Evolutionary conservation across 2,329 filamentous ascomycete genomes (phyloP).

Genomic region (Pezicula rhizophila): DNA sequence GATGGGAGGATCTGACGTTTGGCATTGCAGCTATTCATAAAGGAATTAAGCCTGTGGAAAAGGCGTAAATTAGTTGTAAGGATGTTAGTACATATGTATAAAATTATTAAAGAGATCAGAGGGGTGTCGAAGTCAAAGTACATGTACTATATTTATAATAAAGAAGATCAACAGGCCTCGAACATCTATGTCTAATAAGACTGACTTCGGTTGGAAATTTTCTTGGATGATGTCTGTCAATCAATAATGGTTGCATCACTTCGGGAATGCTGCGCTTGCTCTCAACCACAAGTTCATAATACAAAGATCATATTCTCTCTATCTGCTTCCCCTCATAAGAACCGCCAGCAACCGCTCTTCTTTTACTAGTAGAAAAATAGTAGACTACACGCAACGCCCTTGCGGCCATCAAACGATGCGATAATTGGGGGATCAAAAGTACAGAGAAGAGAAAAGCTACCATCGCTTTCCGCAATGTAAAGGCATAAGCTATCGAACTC

Average conservation of each 20-base stretch:
- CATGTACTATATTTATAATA: too few relatives aligned
- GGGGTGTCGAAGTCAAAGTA: too few relatives aligned
- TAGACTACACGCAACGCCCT: slow-evolving; percentile 31
- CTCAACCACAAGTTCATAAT: slow-evolving; percentile 4
- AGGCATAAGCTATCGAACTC: slow-evolving; percentile 30
- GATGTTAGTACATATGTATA: background rate
- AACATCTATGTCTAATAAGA: too few relatives aligned
- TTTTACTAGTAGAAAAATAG: slow-evolving; percentile 18
- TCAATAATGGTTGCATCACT: too few relatives aligned
- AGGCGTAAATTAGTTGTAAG: slow-evolving; percentile 7
- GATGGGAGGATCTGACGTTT: slow-evolving; percentile 85
- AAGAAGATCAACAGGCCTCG: too few relatives aligned
- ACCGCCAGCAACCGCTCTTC: slow-evolving; percentile 20
- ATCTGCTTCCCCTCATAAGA: slow-evolving; percentile 13
- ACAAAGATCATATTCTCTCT: slow-evolving; percentile 25
- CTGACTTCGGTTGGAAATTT: too few relatives aligned
- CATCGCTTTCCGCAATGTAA: slow-evolving; percentile 22
- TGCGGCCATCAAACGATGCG: slow-evolving; percentile 22
- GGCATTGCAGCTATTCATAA: slow-evolving; percentile 96
- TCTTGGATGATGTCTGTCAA: too few relatives aligned
- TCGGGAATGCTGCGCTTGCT: too few relatives aligned
- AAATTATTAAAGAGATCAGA: background rate
- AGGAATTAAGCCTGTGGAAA: slow-evolving; percentile 69
- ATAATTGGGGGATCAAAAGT: slow-evolving; percentile 24
- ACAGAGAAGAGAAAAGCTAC: slow-evolving; percentile 29